Evolutionary conservation across 257 asterid genomes (phyloP), one percentile per base, ranked within the genome.

Genomic region (Euphrasia confusa): DNA sequence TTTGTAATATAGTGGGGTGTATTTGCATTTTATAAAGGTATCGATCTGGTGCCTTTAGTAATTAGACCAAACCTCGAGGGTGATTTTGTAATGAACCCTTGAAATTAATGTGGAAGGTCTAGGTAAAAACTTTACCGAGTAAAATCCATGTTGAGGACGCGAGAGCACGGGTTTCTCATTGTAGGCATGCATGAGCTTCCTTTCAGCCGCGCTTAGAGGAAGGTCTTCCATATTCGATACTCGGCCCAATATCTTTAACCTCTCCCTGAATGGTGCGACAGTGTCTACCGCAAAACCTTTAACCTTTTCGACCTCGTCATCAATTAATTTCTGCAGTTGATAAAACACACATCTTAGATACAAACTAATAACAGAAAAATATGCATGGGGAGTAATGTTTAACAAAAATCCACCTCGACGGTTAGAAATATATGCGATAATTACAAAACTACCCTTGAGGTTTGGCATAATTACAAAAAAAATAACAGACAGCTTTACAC

Each of bases 151-250:
- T 63, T 93, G 99, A 48, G 99, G 99, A 52, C 99, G 96, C 0
- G 99, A 89, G 74, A 93, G 99, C 33, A 93, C 96, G 14, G 99
- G 99, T 66, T 93, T 93, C 72, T 93, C 97, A 60, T 87, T 88
- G 79, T 85, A 93, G 64, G 96, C 94, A 26, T 85, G 87, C 95
- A 93, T 82, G 63, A 93, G 89, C 75, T 93, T 93, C 79, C 97
- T 82, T 81, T 93, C 99, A 1, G 96, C 88, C 32, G 91, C 75
- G 70, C 94, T 89, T 67, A 89, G 56, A 18, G 95, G 97, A 53
- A 87, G 86, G 64, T 87, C 96, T 21, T 93, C 99, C 68, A 87
- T 78, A 77, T 93, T 93, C 45, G 79, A 93, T 37, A 87, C 84
- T 49, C 99, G 99, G 1, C 99, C 97, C 72, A 89, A 71, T 70